Base-by-base conservation (phyloP, 306 rosid genomes). In the Senna siamea region DNA sequence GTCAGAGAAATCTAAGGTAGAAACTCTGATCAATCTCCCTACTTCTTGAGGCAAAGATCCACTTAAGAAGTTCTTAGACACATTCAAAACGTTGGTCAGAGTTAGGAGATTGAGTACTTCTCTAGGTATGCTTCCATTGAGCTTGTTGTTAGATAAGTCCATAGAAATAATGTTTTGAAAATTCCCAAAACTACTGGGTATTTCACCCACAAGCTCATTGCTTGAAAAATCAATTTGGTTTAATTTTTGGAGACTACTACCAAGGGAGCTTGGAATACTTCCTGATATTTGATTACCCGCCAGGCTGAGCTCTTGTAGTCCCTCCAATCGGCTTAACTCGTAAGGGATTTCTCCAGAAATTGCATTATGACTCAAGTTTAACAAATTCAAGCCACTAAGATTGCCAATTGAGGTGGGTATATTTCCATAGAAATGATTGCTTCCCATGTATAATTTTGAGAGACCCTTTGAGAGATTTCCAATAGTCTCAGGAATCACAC, bases 401-500 rank as follows among this genome's bases (percentile, higher is more conserved):
- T 6, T 76, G 9, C 88, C 85, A 17, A 92, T 71, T 23, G 96
- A 86, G 19, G 80, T 0, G 0, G 97, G 97, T 34, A 88, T 88
- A 23, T 80, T 69, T 15, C 97, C 97, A 34, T 65, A 58, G 34
- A 92, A 81, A 8, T 73, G 76, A 67, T 92, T 92, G 68, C 73
- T 60, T 80, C 93, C 96, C 92, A 92, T 88, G 84, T 76, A 86
- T 30, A 92, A 32, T 2, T 11, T 60, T 5, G 84, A 56, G 34
- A 92, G 80, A 11, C n/a, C 70, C 59, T 83, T 81, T 7, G 97
- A 89, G 23, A 92, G 89, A 65, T 88, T 85, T 19, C 96, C 97
- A 13, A 92, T 59, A 30, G 87, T 62, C 32, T 85, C 87, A 55
- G 96, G 96, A 65, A 92, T 88, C 0, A 74, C 79, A 57, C 96